Conservation (phyloP, 257 asterid genomes). For the Gentiana macrophylla region DNA sequence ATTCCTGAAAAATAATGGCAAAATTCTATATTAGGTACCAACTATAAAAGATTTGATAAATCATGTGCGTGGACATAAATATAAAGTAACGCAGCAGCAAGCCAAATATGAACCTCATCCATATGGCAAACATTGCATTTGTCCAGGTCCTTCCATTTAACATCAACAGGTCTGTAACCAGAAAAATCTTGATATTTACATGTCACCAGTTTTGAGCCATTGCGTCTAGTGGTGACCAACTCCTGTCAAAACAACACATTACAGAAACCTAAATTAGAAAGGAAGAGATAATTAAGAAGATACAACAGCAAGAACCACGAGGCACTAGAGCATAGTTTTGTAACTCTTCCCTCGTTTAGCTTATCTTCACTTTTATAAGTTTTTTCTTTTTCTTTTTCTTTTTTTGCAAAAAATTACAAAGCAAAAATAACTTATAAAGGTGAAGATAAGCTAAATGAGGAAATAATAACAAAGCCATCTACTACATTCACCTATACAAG, state of each 20-base stretch:
- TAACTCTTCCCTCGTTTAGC: no score
- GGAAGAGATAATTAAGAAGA: conserved; percentile 12
- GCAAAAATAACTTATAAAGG: background rate
- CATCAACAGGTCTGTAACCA: conserved; percentile 74
- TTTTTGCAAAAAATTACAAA: no score
- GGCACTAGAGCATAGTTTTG: background rate
- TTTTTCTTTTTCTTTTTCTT: no score
- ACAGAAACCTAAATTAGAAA: conserved; percentile 11
- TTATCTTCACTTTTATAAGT: background rate
- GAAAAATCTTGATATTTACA: conserved; percentile 41
- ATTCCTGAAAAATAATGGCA: conserved; percentile 53
- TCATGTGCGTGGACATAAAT: conserved; percentile 4
- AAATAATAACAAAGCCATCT: no score
- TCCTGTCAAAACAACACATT: conserved; percentile 41
- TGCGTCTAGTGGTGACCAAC: conserved; percentile 46
- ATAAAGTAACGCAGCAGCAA: conserved; percentile 15
- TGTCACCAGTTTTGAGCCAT: conserved; percentile 37
- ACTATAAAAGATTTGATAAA: background rate
- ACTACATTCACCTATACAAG: no score
- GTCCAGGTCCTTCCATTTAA: conserved; percentile 95
- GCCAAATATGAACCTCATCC: conserved; percentile 69
- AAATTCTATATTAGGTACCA: conserved; percentile 17
- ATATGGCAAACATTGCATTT: conserved; percentile 98
- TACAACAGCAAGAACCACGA: background rate
- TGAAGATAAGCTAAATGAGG: no score